Conservation (phyloP, 1,139 yeast genomes). For the Pichia sp. region DNA sequence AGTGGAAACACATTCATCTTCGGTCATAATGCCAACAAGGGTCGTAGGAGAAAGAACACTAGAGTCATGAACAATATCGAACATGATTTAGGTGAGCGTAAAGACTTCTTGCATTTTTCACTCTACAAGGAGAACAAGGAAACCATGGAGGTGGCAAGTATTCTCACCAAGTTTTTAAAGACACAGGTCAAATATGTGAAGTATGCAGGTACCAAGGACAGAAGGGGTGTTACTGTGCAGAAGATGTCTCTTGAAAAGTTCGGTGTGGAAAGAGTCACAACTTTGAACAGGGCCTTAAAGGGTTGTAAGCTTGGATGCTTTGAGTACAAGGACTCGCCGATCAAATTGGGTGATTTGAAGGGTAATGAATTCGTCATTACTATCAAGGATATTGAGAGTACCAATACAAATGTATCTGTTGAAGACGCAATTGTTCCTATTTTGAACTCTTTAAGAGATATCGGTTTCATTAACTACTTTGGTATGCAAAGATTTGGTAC, state of each 20-base stretch:
- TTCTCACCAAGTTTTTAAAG: constrained; percentile 65
- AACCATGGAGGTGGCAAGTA: constrained; percentile 88
- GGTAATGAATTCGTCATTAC: constrained; percentile 90
- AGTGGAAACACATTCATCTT: constrained; percentile 58
- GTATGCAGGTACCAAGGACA: constrained; percentile 94
- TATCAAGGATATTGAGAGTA: constrained; percentile 56
- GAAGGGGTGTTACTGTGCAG: constrained; percentile 94
- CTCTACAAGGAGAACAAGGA: constrained; percentile 93
- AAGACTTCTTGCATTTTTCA: constrained; percentile 67
- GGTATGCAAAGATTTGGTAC: constrained; percentile 99
- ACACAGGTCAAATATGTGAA: constrained; percentile 62
- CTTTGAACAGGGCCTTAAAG: constrained; percentile 65
- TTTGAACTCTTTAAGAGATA: constrained; percentile 48
- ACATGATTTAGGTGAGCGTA: constrained; percentile 62
- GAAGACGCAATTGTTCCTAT: constrained; percentile 43
- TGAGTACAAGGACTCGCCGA: constrained; percentile 52
- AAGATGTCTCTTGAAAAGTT: constrained; percentile 64
- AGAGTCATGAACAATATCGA: constrained; percentile 39
- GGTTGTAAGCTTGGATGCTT: constrained; percentile 77
- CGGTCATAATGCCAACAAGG: constrained; percentile 31
- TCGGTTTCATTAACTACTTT: constrained; percentile 86
- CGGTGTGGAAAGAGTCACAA: constrained; percentile 69
- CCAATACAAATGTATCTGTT: constrained; percentile 28
- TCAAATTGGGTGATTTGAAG: constrained; percentile 71
- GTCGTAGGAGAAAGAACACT: constrained; percentile 29